Percentiles rank a stretch among this genome's conserved stretches.
These are phyloP conservation scores for Epichloe brachyelytri DNA, from an alignment of 2,329 filamentous ascomycete species.

Conservation along the genomic window DNA sequence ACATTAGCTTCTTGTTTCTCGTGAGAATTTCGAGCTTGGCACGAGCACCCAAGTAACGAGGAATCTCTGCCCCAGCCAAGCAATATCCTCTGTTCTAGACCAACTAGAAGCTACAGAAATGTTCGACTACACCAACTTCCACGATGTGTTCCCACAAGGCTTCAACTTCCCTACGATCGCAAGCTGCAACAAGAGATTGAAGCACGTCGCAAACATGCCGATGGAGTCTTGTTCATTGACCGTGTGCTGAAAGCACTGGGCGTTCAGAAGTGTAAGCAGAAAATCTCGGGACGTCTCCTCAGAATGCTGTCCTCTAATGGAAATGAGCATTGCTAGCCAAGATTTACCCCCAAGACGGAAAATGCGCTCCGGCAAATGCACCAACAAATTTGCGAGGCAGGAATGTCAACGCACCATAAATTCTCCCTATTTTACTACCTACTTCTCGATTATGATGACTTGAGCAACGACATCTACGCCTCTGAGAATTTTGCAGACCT, in stretches of 20 bases:
- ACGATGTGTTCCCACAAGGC: slow-evolving; percentile 52
- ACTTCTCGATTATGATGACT: slow-evolving; percentile 57
- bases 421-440: slow-evolving; percentile 76
- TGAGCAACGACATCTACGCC: slow-evolving; percentile 35
- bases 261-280: slow-evolving; percentile 48
- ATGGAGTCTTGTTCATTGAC: slow-evolving; percentile 67
- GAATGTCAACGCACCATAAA: slow-evolving; percentile 61
- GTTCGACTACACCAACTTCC: slow-evolving; percentile 54
- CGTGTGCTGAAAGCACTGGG: slow-evolving; percentile 58
- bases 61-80: neutral
- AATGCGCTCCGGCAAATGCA: slow-evolving; percentile 56
- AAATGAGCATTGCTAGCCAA: slow-evolving; percentile 28
- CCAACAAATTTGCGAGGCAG: slow-evolving; percentile 51
- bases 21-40: no score
- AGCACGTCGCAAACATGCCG: slow-evolving; percentile 51
- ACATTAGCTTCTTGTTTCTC: no score
- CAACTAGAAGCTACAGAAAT: slow-evolving; percentile 23
- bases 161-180: slow-evolving; percentile 49
- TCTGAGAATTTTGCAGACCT: slow-evolving; percentile 45
- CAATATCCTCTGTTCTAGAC: neutral
- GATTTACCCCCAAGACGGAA: slow-evolving; percentile 58
- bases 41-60: no score
- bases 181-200: slow-evolving; percentile 50
- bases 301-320: neutral
- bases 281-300: neutral